Evolutionary conservation across 306 rosid species (phyloP), one percentile per base, ranked within the genome.

Genomic region (Trifolium dubium): DNA sequence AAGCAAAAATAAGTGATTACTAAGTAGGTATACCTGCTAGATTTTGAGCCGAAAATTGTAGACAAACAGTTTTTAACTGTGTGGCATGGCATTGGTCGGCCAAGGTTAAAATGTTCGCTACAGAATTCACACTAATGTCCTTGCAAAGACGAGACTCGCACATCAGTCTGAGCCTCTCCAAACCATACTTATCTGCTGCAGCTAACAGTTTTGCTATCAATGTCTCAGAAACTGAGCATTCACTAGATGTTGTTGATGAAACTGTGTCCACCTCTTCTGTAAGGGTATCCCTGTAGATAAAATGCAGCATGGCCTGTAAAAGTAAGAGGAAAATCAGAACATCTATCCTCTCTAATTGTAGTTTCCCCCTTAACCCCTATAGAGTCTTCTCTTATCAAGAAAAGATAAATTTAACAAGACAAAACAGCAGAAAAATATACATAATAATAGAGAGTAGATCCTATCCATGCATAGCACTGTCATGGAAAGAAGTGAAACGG

Each of bases 141-240:
- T 92, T 87, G 82, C 94, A 92, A 60, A 92, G 92, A 77, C 81
- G 85, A 66, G 98, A 92, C 79, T 88, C 98, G 34, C 96, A 92
- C 94, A 88, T 92, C 83, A 87, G 69, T 77, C 80, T 76, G 47
- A 92, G 96, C 86, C 98, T 88, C 14, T 74, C 85, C 82, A 92
- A 86, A 41, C 86, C 91, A 76, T 86, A 88, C 59, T 70, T 85
- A 81, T 92, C 92, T 10, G 98, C 92, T 49, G 90, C 98, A 55
- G 85, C 93, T 76, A 92, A 86, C 77, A 92, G 76, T 82, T 88
- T 92, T 32, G 81, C 96, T 28, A 86, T 74, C 82, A 92, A 84
- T 71, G 87, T 67, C 34, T 89, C 93, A 2, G 89, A 87, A 30
- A 85, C 67, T 31, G 85, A 80, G 6, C 84, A 70, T 34, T 80